Base-by-base conservation (phyloP, 2,329 filamentous ascomycete genomes). In the Nakataea oryzae region DNA sequence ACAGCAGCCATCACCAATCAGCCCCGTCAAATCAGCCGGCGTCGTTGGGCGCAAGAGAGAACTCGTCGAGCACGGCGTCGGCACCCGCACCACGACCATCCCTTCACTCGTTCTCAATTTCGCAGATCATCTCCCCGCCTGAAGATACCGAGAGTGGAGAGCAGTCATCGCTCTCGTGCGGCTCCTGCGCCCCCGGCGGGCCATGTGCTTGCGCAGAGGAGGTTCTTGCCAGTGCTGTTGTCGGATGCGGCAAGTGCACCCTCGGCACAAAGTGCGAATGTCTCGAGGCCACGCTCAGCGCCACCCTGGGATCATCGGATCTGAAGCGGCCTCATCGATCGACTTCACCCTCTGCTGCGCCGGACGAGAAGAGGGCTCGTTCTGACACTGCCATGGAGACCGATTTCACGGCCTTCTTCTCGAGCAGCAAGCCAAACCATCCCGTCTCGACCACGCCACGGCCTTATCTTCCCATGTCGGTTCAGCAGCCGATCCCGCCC, bases 391-490 rank as follows among this genome's bases (percentile, higher is more conserved):
- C 77, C 61, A 81, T 86, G 65, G 90, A 92, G 74, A 87, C 87
- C 57, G 89, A 93, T 71, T 92, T 92, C 67, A 91, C 89, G 7
- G 74, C 81, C 64, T 81, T 85, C 67, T 89, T 89, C 70, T 77
- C 82, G 62, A 76, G 78, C 70, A 76, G 78, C 67, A 71, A 76
- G 67, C 60, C 71, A 64, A 29, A 62, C 63, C 64, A 62, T 59
- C 63, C 26, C 26, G 60, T 61, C 68, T 66, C 63, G 70, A 67
- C 63, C 24, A 30, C 26, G 12, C 24, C 55, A 26, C 34, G 32
- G 12, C 26, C 61, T n/a, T 56, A 26, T 24, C 21, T 56, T 21
- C 50, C 59, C 2, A 24, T 32, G 54, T 8, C 59, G 24, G 28
- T 41, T 26, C 59, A 32, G 41, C 58, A 62, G 21, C 62, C 66